These are phyloP conservation scores for Colletotrichum higginsianum DNA, from an alignment of 2,329 filamentous ascomycete species.

Conservation along the genomic window DNA sequence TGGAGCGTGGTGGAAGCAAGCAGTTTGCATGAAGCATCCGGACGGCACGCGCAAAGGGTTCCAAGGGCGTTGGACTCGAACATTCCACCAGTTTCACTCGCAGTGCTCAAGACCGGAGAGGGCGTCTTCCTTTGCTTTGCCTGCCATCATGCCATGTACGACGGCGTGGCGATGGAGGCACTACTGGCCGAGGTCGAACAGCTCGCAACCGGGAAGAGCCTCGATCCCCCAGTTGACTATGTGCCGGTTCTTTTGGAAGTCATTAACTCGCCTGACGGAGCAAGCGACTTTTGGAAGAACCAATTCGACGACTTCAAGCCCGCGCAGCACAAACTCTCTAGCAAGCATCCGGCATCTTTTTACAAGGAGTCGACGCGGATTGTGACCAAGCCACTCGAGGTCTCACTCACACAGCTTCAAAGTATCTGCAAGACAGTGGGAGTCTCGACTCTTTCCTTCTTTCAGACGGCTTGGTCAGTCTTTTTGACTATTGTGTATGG, in stretches of 20 bases:
- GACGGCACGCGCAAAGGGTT: conserved; percentile 58
- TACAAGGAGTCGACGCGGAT: not conserved
- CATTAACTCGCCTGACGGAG: conserved; percentile 60
- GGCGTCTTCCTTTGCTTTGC: conserved; percentile 61
- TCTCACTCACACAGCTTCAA: conserved; percentile 63
- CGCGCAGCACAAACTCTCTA: conserved; percentile 32
- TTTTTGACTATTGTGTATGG: conserved; percentile 71
- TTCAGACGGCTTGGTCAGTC: conserved; percentile 81
- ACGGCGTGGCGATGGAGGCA: conserved; percentile 81
- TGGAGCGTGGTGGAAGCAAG: conserved; percentile 57
- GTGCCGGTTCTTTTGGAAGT: conserved; percentile 75
- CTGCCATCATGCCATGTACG: conserved; percentile 88
- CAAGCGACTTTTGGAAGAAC: conserved; percentile 76
- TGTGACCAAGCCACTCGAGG: not conserved
- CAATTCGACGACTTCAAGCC: conserved; percentile 67
- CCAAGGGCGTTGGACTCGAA: conserved; percentile 60
- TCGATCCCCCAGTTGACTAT: conserved; percentile 70
- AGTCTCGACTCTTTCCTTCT: conserved; percentile 75
- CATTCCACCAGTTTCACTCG: conserved; percentile 62
- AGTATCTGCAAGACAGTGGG: conserved; percentile 66
- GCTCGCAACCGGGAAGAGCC: conserved; percentile 60
- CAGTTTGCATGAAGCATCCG: conserved; percentile 54
- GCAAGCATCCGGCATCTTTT: not conserved
- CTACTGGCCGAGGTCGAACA: conserved; percentile 80
- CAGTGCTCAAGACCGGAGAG: conserved; percentile 53